Evolutionary conservation across 2,329 filamentous ascomycete genomes (phyloP).

Genomic region (Boeremia lycopersici): DNA sequence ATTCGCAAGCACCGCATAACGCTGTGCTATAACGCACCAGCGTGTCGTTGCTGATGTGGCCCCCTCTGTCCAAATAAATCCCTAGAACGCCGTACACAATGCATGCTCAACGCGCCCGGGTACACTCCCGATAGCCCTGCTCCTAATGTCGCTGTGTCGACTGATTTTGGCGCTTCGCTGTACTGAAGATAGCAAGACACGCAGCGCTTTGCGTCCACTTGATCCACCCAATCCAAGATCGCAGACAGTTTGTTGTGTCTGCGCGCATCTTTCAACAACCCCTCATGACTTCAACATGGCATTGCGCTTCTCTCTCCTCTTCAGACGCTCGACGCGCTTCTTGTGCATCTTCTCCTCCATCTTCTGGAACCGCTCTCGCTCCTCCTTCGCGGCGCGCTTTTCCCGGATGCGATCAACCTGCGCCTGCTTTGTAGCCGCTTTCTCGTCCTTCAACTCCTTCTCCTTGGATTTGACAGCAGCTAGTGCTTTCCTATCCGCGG

Average conservation of each 20-base stretch:
- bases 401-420: slow-evolving; percentile 82
- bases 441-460: slow-evolving; percentile 92
- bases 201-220: not conserved
- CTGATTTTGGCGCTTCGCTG: not conserved
- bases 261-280: not conserved
- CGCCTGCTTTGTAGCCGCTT: slow-evolving; percentile 72
- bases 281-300: slow-evolving; percentile 66
- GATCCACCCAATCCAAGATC: not conserved
- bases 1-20: not conserved
- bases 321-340: slow-evolving; percentile 90
- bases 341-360: slow-evolving; percentile 98
- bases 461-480: slow-evolving; percentile 88
- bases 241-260: not conserved
- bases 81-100: slow-evolving; percentile 12
- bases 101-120: slow-evolving; percentile 1
- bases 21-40: not conserved
- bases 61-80: not conserved
- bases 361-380: slow-evolving; percentile 90
- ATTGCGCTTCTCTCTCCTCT: slow-evolving; percentile 95
- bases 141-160: not conserved
- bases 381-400: slow-evolving; percentile 85
- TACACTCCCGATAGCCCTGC: not conserved
- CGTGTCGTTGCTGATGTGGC: not conserved
- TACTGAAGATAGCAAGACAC: not conserved
- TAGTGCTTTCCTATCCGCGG: slow-evolving; percentile 70